Evolutionary conservation across 257 asterid genomes (phyloP).

Genomic region (Plantago ovata): DNA sequence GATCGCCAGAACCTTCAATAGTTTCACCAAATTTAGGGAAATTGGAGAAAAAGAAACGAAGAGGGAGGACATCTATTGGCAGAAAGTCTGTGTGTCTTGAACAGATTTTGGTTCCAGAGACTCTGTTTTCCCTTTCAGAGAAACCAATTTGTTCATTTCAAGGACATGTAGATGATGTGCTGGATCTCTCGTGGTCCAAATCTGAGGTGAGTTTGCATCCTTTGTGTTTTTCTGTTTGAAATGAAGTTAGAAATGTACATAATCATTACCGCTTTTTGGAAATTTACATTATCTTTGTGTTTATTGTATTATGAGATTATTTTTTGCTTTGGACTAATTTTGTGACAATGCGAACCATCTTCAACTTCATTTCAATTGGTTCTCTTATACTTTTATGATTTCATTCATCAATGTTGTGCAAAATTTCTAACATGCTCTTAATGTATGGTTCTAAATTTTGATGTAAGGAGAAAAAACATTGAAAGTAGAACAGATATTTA

Average conservation of each 20-base stretch:
- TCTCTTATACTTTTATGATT: too few relatives aligned
- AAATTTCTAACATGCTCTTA: too few relatives aligned
- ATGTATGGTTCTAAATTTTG: too few relatives aligned
- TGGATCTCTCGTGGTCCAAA: constrained; percentile 98
- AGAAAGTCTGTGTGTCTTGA: constrained; percentile 83
- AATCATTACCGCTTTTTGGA: neutral
- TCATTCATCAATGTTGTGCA: too few relatives aligned
- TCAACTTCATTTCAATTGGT: too few relatives aligned
- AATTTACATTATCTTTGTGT: constrained; percentile 1
- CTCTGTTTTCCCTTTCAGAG: constrained; percentile 72
- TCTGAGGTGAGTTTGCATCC: constrained; percentile 66
- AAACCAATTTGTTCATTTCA: constrained; percentile 77
- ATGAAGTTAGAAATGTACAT: constrained; percentile 7
- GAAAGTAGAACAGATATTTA: too few relatives aligned
- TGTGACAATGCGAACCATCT: too few relatives aligned
- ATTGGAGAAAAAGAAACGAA: constrained; percentile 60
- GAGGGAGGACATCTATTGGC: constrained; percentile 77
- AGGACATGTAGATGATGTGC: constrained; percentile 84
- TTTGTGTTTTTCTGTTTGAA: constrained; percentile 16
- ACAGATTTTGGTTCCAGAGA: constrained; percentile 79
- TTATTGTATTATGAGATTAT: constrained; percentile 9
- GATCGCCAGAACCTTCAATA: constrained; percentile 75
- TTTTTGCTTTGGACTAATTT: neutral
- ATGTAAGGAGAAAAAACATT: too few relatives aligned
- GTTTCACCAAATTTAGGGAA: constrained; percentile 70